Evolutionary conservation across 2,329 filamentous ascomycete genomes (phyloP), one percentile per base, ranked within the genome.

Genomic region (Rhynchosporium graminicola): DNA sequence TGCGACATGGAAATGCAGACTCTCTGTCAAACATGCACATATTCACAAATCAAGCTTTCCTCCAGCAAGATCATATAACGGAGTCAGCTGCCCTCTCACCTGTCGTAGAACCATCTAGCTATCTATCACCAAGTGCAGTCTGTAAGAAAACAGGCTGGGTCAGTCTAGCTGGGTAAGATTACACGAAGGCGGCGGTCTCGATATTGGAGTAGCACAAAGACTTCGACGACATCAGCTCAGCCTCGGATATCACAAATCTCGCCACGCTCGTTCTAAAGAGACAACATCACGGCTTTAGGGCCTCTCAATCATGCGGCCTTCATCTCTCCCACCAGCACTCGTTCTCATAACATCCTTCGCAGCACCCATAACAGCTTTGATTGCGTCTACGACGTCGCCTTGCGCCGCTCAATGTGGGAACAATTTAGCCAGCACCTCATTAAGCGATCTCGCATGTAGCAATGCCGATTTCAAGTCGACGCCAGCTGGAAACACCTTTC

Each of bases 331-430:
- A 29, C 47, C 65, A 28, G 43, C 60, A n/a, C 66, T 72, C 42
- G 59, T 65, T 51, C 63, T 71, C 36, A 46, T 69, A 40, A 65
- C 66, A 10, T 58, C 64, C 12, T 68, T 69, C 31, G 47, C 61
- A n/a, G 51, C 65, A 13, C 48, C 66, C 4, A 62, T 48, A 46
- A 60, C 26, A 45, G 71, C 70, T 26, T 57, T 73, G 29, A 59
- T 68, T 48, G 66, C 69, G 29, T 50, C 70, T 1, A 28, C 63
- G 7, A 31, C 60, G 29, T 73, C 72, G 20, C 69, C 69, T 57
- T 74, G 72, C 61, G 71, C 72, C 2, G 28, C 63, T 3, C 66
- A 69, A 28, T 74, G 72, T 52, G 72, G 72, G 6, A 74, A 74
- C 60, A 64, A 66, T 26, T 63, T 73, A 26, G 65, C 61, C 20